Evolutionary conservation across 176 grass and related monocot genomes (phyloP), one percentile per base, ranked within the genome.

Genomic region (Areca catechu): DNA sequence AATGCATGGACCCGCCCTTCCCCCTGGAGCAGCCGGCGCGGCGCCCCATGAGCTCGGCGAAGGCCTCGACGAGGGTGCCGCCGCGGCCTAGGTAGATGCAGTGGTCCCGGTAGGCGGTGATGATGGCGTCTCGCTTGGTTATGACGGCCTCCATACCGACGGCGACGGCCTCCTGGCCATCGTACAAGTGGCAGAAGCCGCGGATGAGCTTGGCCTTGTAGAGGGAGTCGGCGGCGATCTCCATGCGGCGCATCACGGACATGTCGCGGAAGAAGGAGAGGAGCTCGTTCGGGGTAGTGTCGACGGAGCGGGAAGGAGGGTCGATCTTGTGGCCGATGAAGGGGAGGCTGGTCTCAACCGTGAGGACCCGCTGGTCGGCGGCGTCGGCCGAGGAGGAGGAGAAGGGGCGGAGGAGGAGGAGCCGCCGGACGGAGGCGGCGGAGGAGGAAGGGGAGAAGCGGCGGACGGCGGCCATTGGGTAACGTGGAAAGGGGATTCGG

Each of bases 191-290:
- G 77, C 91, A 96, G 77, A 96, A 96, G 3, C 91, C 91, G 2
- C 83, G 83, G 80, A 96, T 90, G 17, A 96, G 91, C 86, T 96
- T 96, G 0, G 86, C 71, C 72, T 96, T 96, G 91, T 96, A 96
- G 60, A 96, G 91, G 0, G 91, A 96, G 60, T 96, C 91, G 4
- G 92, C 92, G 3, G 92, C 80, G 77, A 90, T 85, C 83, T 96
- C 92, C n/a, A 37, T 20, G 22, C 92, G 86, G 0, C 92, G 92
- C 92, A 96, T 96, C 0, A 79, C 9, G 4, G 83, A 19, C 92
- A 96, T 96, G 68, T 74, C 58, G 68, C 60, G 80, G 77, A 85
- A 96, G 68, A 79, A 80, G 53, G 74, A 0, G 0, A 84, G 22
- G 0, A 96, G 86, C 75, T 97, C 80, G 3, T 17, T 4, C 0